Evolutionary conservation across 306 rosid species (phyloP).

Genomic region (Glycine soja): DNA sequence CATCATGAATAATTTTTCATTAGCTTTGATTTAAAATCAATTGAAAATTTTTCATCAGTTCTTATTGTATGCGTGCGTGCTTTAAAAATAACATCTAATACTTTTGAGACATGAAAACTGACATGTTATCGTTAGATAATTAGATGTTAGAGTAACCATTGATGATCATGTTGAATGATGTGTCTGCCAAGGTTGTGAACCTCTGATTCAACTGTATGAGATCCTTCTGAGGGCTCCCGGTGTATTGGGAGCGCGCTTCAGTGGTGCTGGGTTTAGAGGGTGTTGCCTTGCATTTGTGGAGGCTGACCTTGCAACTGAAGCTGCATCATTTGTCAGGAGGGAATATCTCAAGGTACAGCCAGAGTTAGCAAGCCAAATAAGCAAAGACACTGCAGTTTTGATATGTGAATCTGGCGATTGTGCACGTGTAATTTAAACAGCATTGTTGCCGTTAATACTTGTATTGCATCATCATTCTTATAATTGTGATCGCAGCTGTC

Average conservation of each 20-base stretch:
- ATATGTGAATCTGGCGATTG: conserved; percentile 79
- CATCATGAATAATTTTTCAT: conserved; percentile 9
- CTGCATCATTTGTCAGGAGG: conserved; percentile 69
- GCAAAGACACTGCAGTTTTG: conserved; percentile 56
- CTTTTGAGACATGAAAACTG: neutral
- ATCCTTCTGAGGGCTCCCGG: conserved; percentile 85
- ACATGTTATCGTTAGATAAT: conserved; percentile 20
- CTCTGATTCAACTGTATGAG: conserved; percentile 80
- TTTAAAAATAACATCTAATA: neutral
- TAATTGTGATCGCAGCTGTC: neutral
- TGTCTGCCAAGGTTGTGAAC: conserved; percentile 69
- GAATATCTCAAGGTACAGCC: conserved; percentile 78
- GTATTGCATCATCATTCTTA: conserved; percentile 6
- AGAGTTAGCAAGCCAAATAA: conserved; percentile 58
- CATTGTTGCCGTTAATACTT: neutral
- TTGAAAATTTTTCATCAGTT: neutral
- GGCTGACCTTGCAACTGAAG: conserved; percentile 67
- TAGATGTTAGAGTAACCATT: conserved; percentile 27
- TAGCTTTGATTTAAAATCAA: conserved; percentile 27
- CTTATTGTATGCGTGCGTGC: neutral
- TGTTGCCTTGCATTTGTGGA: conserved; percentile 92
- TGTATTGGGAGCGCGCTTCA: conserved; percentile 87
- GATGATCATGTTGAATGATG: conserved; percentile 36
- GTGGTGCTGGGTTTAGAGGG: conserved; percentile 98
- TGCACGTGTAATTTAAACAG: conserved; percentile 66